Evolutionary conservation across 2,329 filamentous ascomycete genomes (phyloP).

Genomic region (Colletotrichum liriopes): DNA sequence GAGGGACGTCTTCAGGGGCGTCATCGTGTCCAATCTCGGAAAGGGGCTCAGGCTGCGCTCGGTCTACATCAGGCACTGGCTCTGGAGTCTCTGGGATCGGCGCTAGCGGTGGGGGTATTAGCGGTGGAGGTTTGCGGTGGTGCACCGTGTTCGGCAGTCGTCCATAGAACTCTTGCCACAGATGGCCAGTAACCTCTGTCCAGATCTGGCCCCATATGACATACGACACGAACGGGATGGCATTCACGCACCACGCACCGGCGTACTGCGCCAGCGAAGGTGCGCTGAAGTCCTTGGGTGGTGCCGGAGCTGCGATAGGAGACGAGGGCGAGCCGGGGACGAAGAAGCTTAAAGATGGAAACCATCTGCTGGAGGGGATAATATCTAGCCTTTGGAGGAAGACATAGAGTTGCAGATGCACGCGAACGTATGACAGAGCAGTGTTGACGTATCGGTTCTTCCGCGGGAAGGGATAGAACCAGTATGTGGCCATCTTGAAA

Average conservation of each 20-base stretch:
- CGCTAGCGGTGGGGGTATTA: conserved; percentile 44
- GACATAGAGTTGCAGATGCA: conserved; percentile 68
- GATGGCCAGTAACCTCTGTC: conserved; percentile 52
- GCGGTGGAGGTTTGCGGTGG: conserved; percentile 45
- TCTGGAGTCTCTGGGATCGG: conserved; percentile 34
- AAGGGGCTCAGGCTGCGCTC: conserved; percentile 8
- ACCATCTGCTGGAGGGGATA: conserved; percentile 56
- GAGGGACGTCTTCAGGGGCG: background rate
- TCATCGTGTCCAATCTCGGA: conserved; percentile 18
- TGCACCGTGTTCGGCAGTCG: conserved; percentile 58
- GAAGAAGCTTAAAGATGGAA: conserved; percentile 67
- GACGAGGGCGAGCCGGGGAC: conserved; percentile 69
- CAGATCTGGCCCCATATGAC: conserved; percentile 59
- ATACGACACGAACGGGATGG: conserved; percentile 65
- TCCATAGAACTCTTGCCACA: conserved; percentile 59
- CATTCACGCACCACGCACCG: conserved; percentile 57
- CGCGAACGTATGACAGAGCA: conserved; percentile 57
- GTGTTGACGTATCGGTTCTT: conserved; percentile 44
- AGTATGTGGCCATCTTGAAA: conserved; percentile 50
- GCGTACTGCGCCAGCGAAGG: conserved; percentile 61
- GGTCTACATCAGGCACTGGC: conserved; percentile 23
- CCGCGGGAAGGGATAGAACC: conserved; percentile 41
- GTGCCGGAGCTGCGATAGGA: conserved; percentile 64
- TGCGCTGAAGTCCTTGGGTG: conserved; percentile 55
- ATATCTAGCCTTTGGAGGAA: conserved; percentile 68